phyloP scores from a whole-genome alignment of 352 stramenopile species.

The Globisporangium radiosum region DNA sequence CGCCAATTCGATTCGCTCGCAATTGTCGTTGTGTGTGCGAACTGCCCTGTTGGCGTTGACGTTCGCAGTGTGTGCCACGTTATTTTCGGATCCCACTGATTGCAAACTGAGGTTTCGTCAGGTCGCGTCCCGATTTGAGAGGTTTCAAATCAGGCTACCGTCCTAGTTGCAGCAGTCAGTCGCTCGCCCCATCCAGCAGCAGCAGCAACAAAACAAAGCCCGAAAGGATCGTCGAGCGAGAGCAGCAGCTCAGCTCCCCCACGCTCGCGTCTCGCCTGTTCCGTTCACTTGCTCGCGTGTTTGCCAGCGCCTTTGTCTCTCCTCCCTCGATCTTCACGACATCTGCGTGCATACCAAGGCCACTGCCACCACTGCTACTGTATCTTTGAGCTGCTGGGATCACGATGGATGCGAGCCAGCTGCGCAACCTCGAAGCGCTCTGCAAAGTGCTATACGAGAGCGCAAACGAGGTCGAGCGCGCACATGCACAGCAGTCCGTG shows the following conservation, averaged over 20 bases:
- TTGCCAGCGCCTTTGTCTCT: background rate
- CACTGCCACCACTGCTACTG: background rate
- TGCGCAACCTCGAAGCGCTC: constrained; percentile 73
- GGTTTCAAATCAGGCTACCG: no score
- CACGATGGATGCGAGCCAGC: constrained; percentile 69
- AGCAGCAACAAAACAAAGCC: background rate
- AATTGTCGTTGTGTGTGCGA: no score
- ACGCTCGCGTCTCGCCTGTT: background rate
- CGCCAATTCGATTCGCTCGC: no score
- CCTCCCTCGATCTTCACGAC: background rate
- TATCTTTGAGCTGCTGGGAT: background rate
- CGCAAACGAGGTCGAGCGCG: constrained; percentile 60
- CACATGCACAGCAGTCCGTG: constrained; percentile 76
- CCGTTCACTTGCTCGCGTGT: background rate
- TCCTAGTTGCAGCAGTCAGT: no score
- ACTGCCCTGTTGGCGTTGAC: no score
- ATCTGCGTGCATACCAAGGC: background rate
- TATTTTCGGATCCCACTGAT: no score
- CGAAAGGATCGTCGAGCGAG: constrained; percentile 4
- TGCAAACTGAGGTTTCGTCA: no score
- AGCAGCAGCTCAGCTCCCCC: background rate
- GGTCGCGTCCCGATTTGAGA: no score
- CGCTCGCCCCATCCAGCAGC: background rate
- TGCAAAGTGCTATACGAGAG: constrained; percentile 79
- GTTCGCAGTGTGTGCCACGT: no score